Evolutionary conservation across 768 basidiomycete species (phyloP), one percentile per base, ranked within the genome.

Genomic region (Suillus americanus): DNA sequence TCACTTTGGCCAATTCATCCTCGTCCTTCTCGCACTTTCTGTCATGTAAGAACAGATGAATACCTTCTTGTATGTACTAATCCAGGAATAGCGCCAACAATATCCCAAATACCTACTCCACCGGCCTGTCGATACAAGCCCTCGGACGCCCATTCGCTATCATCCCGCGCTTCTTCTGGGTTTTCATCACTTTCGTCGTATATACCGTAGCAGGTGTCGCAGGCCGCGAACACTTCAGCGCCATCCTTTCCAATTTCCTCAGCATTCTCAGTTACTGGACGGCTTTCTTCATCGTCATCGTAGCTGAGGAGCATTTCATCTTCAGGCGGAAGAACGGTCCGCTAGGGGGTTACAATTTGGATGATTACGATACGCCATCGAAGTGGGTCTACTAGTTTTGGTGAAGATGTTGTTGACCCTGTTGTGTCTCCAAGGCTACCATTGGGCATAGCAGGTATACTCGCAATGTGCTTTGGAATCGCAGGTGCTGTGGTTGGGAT

Each of bases 401-500:
- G 30, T 41, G 37, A 4, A 33, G 25, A 16, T 54, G 51, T 10
- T 2, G 53, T 53, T 38, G 45, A 30, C 0, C 43, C 35, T n/a
- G 10, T 0, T 12, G 16, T 30, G 8, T 30, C n/a, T 7, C 35
- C 3, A 37, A 82, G 80, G 55, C 78, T 86, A 16, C 85, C 85
- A 0, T 45, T 80, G 0, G 85, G 85, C 6, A 61, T 80, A 12
- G 85, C 85, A 0, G 85, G 82, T 30, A 67, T 85, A 1, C 65
- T 80, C 43, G 83, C 85, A 0, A 79, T 74, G 30, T 79, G 75
- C 64, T 83, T 78, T 60, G 85, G 85, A 12, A 79, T 82, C 3
- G 79, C 70, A 0, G 83, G 83, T 1, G 84, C 84, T 0, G 80
- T 86, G 1, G 72, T 85, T 7, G 81, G 83, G 2, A 86, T 86